phyloP scores from a whole-genome alignment of 192 early-diverging fungal species.

The Umbelopsis sp. region DNA sequence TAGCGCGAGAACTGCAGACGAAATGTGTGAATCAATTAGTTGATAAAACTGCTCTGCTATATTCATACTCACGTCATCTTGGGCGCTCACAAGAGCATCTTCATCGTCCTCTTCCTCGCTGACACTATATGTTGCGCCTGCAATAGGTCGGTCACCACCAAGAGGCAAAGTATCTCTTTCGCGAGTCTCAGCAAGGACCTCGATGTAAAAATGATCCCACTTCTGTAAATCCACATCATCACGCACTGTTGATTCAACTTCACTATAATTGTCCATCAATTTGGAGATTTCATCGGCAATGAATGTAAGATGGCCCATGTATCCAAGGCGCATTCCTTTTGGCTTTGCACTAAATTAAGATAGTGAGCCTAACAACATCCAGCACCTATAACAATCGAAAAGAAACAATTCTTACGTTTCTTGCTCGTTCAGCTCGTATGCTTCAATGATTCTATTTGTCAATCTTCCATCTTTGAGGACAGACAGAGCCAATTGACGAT shows the following conservation, averaged over 20 bases:
- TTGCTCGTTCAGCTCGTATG: conserved; percentile 82
- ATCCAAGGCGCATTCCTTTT: conserved; percentile 90
- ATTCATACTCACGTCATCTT: background rate
- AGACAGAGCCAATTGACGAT: conserved; percentile 59
- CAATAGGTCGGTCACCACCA: conserved; percentile 52
- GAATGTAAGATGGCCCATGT: conserved; percentile 98
- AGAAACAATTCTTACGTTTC: conserved; percentile 60
- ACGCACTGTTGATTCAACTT: conserved; percentile 31
- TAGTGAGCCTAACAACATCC: background rate
- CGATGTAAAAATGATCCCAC: conserved; percentile 55
- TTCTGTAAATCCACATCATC: conserved; percentile 52
- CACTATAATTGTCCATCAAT: conserved; percentile 73
- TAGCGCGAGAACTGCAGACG: background rate
- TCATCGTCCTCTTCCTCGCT: conserved; percentile 37
- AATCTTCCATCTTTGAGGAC: conserved; percentile 86
- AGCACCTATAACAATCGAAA: background rate
- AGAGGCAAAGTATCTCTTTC: conserved; percentile 43
- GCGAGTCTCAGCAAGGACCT: conserved; percentile 26
- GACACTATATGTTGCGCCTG: conserved; percentile 18
- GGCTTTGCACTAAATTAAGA: conserved; percentile 64
- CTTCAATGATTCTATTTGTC: conserved; percentile 81
- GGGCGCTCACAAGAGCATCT: conserved; percentile 28
- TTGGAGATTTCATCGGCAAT: conserved; percentile 96
- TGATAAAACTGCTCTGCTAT: background rate
- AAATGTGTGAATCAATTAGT: background rate